Conservation (phyloP, 2,329 filamentous ascomycete species). For the Hypoxylon sp. region DNA sequence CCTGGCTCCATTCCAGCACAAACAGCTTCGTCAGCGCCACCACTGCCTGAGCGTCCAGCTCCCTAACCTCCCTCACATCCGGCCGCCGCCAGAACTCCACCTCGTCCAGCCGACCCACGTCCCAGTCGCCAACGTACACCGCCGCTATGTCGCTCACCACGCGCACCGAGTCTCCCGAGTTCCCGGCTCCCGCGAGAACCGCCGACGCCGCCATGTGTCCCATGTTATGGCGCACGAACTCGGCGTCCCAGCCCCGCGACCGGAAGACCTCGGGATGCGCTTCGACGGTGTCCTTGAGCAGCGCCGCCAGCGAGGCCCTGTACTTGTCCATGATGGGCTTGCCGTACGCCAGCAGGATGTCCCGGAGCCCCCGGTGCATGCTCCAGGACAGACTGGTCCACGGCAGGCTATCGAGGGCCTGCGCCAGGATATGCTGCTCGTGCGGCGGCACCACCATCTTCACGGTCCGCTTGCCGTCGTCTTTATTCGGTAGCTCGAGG, state of each 20-base stretch:
- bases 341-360: conserved; percentile 53
- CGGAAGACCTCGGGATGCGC: conserved; percentile 34
- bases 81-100: conserved; percentile 43
- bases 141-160: conserved; percentile 51
- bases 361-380: conserved; percentile 53
- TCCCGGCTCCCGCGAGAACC: conserved; percentile 52
- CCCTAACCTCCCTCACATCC: background rate
- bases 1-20: conserved; percentile 56
- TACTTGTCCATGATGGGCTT: conserved; percentile 49
- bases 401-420: conserved; percentile 53
- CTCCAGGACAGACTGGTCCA: conserved; percentile 56
- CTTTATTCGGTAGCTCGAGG: conserved; percentile 46
- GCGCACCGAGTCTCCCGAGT: conserved; percentile 54
- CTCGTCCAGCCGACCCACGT: conserved; percentile 41
- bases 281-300: conserved; percentile 37
- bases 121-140: conserved; percentile 40
- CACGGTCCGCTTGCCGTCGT: conserved; percentile 27
- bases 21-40: conserved; percentile 55
- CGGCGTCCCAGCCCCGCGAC: conserved; percentile 50
- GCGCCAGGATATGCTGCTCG: conserved; percentile 45
- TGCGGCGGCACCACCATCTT: conserved; percentile 39
- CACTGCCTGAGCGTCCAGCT: conserved; percentile 46
- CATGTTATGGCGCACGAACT: conserved; percentile 52
- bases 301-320: conserved; percentile 44
- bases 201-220: conserved; percentile 51